A percentile compares a stretch with the other conserved stretches of the same genome.
phyloP scores from a whole-genome alignment of 2,329 filamentous ascomycete genomes.

The Graphilbum sp. region DNA sequence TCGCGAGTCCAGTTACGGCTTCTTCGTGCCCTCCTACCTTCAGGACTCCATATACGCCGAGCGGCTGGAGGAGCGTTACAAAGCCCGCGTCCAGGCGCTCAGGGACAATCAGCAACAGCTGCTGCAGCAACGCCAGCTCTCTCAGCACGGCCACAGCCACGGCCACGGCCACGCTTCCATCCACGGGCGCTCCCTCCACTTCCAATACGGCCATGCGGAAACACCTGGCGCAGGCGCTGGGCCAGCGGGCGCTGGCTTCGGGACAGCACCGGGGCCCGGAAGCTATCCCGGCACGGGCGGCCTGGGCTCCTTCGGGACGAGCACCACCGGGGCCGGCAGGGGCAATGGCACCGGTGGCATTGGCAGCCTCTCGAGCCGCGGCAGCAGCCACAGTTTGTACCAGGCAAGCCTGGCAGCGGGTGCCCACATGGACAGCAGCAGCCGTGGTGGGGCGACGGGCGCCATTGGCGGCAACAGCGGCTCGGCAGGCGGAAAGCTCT shows the following conservation, averaged over 20 bases:
- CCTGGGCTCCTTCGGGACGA: not conserved
- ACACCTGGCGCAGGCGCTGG: not conserved
- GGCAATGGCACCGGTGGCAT: slow-evolving; percentile 8
- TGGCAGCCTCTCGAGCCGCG: slow-evolving; percentile 37
- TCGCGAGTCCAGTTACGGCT: slow-evolving; percentile 23
- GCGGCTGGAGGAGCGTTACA: slow-evolving; percentile 55
- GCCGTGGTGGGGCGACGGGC: not conserved
- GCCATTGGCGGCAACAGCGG: not conserved
- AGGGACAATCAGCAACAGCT: slow-evolving; percentile 27
- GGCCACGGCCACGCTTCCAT: not conserved
- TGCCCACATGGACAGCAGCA: slow-evolving; percentile 20
- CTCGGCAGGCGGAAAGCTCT: slow-evolving; percentile 33
- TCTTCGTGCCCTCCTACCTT: slow-evolving; percentile 78
- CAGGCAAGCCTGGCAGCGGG: not conserved
- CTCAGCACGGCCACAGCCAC: not conserved
- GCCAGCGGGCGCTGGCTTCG: too few species aligned
- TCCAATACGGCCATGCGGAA: not conserved
- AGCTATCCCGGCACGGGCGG: not conserved
- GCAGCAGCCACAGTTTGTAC: slow-evolving; percentile 27
- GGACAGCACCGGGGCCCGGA: not conserved
- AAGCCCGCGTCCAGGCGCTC: slow-evolving; percentile 36
- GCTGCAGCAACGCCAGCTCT: slow-evolving; percentile 1
- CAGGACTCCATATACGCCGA: slow-evolving; percentile 61
- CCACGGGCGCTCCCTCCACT: not conserved
- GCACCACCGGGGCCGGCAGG: not conserved